A percentile compares a stretch with the other conserved stretches of the same genome.
Evolutionary conservation across 202 grass and related monocot genomes (phyloP).

Genomic region (Carex arenaria): DNA sequence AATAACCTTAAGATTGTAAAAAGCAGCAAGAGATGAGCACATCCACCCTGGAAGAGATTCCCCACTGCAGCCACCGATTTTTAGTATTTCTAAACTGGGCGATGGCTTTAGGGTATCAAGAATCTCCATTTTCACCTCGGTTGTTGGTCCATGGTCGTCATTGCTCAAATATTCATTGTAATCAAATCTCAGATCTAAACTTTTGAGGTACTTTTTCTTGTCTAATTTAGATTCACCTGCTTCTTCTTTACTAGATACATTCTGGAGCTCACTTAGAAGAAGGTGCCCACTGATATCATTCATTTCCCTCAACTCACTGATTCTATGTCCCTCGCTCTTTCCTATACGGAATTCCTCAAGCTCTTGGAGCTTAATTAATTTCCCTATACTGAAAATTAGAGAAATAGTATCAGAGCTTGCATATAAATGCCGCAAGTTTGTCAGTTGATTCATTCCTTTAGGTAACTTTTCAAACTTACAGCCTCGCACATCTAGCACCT

Average conservation of each 20-base stretch:
- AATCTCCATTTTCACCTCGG: not conserved
- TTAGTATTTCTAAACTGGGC: not conserved
- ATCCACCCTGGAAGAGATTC: conserved; percentile 1
- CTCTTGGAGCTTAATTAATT: not conserved
- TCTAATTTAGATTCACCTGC: not conserved
- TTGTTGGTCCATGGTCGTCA: not conserved
- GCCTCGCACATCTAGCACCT: not conserved
- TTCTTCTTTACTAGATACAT: conserved; percentile 1
- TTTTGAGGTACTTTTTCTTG: not conserved
- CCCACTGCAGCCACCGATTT: not conserved
- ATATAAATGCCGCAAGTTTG: conserved; percentile 1
- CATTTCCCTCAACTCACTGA: not conserved
- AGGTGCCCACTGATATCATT: not conserved
- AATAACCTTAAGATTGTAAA: not conserved
- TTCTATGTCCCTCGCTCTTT: not conserved
- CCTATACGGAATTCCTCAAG: not conserved
- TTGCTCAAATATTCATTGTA: not conserved
- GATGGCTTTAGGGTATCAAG: not conserved
- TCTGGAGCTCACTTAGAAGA: not conserved
- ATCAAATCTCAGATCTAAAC: not conserved
- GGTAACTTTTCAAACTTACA: not conserved
- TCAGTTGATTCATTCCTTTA: not conserved
- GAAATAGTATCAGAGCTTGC: not conserved
- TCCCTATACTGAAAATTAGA: not conserved
- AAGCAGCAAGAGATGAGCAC: not conserved